Base-by-base conservation (phyloP, 495 filamentous ascomycete genomes). In the Chaetomium fimeti region DNA sequence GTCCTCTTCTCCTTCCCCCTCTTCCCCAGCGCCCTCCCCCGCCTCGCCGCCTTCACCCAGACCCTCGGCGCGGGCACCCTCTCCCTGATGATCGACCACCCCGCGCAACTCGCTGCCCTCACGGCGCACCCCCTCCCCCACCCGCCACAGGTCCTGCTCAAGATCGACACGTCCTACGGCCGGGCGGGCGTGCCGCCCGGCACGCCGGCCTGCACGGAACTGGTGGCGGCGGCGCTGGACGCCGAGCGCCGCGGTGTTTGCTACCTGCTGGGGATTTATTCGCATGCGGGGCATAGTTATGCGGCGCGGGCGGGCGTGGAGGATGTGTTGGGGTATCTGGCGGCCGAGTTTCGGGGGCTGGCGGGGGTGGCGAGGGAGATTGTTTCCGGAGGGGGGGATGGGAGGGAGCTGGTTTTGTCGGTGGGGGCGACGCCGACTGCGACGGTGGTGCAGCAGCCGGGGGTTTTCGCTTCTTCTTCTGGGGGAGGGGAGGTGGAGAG, bases 391-490 rank as follows among this genome's bases (percentile, higher is more conserved):
- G 32, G 40, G 20, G 42, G 52, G 27, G 62, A 73, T 29, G 60
- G 51, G 45, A 65, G 40, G 78, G n/a, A 11, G 36, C 68, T 93
- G 22, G 80, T 87, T 1, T 75, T 96, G 16, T 90, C 87, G 5
- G 86, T 93, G 3, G 92, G 91, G 3, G 91, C 92, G 1, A 92
- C 91, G 42, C 92, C 91, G 2, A 94, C 91, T 9, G 85, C 88
- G 11, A 85, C 86, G 0, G 82, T 85, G 16, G 71, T 84, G 55
- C 80, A 82, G 45, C 70, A 78, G 64, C 71, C 49, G 0, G 36
- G 64, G 24, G 67, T 74, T 55, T 55, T 73, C 51, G 1, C 12
- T 2, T n/a, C 42, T 3, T 16, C 43, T 47, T n/a, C 16, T 11
- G 45, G 25, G 27, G 43, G 48, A 16, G 51, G 29, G 47, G 63